These are phyloP conservation scores for Kodamaea fungicola DNA, from an alignment of 1,139 yeast genomes.

Conservation along the genomic window DNA sequence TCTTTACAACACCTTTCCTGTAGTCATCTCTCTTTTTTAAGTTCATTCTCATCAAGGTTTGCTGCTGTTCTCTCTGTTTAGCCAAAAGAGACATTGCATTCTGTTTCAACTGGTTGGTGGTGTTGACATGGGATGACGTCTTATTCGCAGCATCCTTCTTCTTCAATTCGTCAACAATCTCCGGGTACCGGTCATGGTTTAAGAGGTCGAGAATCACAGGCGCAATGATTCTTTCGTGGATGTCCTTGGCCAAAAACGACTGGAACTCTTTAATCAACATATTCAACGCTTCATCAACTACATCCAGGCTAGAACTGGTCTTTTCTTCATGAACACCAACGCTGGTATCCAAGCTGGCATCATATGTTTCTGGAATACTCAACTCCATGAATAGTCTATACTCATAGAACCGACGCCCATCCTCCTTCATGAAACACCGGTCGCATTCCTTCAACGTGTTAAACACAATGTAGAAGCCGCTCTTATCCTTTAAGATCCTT, in stretches of 20 bases:
- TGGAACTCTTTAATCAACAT: constrained; percentile 63
- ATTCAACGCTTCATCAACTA: constrained; percentile 56
- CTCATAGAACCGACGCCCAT: constrained; percentile 53
- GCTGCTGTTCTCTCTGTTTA: constrained; percentile 20
- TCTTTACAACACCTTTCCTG: constrained; percentile 15
- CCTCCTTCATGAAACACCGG: constrained; percentile 62
- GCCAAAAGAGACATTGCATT: constrained; percentile 30
- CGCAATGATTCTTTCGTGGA: constrained; percentile 70
- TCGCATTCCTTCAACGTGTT: constrained; percentile 61
- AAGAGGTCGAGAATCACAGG: constrained; percentile 65
- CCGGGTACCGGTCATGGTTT: constrained; percentile 58
- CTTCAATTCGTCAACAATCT: constrained; percentile 43
- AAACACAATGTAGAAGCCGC: constrained; percentile 73
- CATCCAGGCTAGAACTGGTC: constrained; percentile 16
- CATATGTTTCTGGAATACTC: constrained; percentile 37
- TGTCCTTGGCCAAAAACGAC: constrained; percentile 63
- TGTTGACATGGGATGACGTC: constrained; percentile 14
- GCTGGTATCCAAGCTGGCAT: constrained; percentile 9
- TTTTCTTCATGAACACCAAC: not conserved
- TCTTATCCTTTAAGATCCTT: constrained; percentile 55
- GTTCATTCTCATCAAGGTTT: constrained; percentile 36
- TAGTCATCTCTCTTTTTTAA: constrained; percentile 39
- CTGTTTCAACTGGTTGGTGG: constrained; percentile 14
- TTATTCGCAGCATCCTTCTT: constrained; percentile 33
- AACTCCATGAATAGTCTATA: constrained; percentile 57